Evolutionary conservation across 2,329 filamentous ascomycete species (phyloP).

Genomic region (Ambrosiella xylebori): DNA sequence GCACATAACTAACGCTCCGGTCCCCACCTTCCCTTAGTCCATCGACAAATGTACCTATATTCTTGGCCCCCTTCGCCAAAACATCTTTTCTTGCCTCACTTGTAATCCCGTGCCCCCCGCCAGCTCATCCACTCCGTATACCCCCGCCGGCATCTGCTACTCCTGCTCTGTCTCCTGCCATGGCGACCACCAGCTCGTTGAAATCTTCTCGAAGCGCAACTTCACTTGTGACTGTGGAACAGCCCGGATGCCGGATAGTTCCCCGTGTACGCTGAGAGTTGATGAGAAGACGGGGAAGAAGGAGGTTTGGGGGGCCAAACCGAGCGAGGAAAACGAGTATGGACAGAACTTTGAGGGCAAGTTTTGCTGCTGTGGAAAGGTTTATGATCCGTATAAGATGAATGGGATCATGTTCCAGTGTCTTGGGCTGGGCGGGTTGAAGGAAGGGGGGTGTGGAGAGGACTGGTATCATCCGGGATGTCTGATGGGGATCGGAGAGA

Average conservation of each 20-base stretch:
- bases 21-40: slow-evolving; percentile 38
- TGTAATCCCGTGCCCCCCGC: slow-evolving; percentile 64
- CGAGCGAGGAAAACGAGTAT: slow-evolving; percentile 63
- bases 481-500: slow-evolving; percentile 60
- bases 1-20: not conserved
- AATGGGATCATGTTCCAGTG: slow-evolving; percentile 99
- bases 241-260: slow-evolving; percentile 51
- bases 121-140: slow-evolving; percentile 35
- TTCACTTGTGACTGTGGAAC: slow-evolving; percentile 96
- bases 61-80: slow-evolving; percentile 77
- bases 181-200: slow-evolving; percentile 83
- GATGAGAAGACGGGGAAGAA: slow-evolving; percentile 58
- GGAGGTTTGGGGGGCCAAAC: slow-evolving; percentile 56
- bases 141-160: slow-evolving; percentile 76
- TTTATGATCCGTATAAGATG: slow-evolving; percentile 77
- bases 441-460: slow-evolving; percentile 81
- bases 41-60: slow-evolving; percentile 85
- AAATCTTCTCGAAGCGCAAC: slow-evolving; percentile 88
- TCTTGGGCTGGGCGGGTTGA: slow-evolving; percentile 60
- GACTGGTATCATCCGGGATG: slow-evolving; percentile 98
- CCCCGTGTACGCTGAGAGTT: slow-evolving; percentile 58
- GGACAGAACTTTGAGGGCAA: slow-evolving; percentile 89
- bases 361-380: slow-evolving; percentile 78
- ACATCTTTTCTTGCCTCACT: slow-evolving; percentile 79
- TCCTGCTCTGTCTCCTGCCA: slow-evolving; percentile 94